Conservation (phyloP, 1,284 basidiomycete genomes). For the Cerioporus squamosus region DNA sequence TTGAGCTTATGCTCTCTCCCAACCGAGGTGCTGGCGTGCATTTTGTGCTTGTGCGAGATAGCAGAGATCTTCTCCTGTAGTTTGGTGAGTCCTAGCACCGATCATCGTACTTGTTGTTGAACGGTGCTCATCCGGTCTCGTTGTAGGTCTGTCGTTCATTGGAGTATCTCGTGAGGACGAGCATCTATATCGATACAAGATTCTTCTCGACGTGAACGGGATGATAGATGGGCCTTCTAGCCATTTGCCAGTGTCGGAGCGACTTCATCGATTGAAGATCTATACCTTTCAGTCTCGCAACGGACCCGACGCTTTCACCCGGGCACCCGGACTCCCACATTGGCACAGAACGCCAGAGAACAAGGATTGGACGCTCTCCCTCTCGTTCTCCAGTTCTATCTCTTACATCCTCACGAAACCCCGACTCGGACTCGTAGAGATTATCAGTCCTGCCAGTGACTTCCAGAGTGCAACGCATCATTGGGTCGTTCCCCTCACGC, state of each 20-base stretch:
- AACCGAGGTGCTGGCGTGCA: neutral
- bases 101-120: neutral
- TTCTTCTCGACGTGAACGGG: neutral
- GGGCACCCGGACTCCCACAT: neutral
- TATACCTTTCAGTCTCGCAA: neutral
- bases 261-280: neutral
- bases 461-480: no score
- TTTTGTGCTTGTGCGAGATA: neutral
- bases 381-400: no score
- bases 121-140: neutral
- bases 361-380: neutral
- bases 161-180: neutral
- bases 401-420: no score
- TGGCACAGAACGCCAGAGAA: neutral
- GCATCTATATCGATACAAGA: neutral
- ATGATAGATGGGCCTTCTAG: neutral
- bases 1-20: neutral
- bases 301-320: neutral
- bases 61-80: neutral
- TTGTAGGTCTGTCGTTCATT: neutral
- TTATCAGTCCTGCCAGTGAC: no score
- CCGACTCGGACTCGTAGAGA: no score
- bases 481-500: no score
- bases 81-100: neutral
- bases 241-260: neutral